Base-by-base conservation (phyloP, 2,329 filamentous ascomycete species). In the Fusarium solani-melongenae region DNA sequence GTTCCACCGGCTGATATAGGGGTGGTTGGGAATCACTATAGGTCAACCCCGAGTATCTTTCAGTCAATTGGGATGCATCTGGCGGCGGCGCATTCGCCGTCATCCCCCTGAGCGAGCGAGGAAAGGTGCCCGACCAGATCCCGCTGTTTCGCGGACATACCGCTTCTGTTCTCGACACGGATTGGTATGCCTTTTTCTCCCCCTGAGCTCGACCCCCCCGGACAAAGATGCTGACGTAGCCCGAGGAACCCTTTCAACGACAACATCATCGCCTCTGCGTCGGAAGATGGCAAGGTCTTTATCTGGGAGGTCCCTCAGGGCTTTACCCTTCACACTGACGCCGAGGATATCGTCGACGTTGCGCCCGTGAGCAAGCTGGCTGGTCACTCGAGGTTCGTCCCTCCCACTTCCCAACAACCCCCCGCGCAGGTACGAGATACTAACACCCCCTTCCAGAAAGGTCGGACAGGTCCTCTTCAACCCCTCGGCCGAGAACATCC, bases 381-480 rank as follows among this genome's bases (percentile, higher is more conserved):
- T 58, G 96, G 96, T 12, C 96, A 99, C 83, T 92, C 95, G 76
- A 93, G 94, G 93, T 95, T 85, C 68, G 88, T 70, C 49, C 41
- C 3, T 24, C 31, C 36, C 55, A 39, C 41, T 6, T 15, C 31
- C 36, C 55, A 39, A 44, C 33, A 33, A 39, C n/a, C 36, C 27
- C 55, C n/a, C 51, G 20, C 44, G 17, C 29, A 31, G 22, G 36
- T 39, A 27, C 62, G 57, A 49, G 33, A 61, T 72, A 22, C 75
- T 78, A 66, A 77, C 49, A 59, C 31, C 12, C 63, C 1, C 60
- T 6, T 51, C n/a, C 82, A 97, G 96, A 84, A 99, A 99, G 85
- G 94, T 99, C 73, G 96, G 96, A 70, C 96, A 99, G 83, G 96
- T 99, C 76, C 90, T 98, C 63, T 99, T 98, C 89, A 98, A 99